Evolutionary conservation across 139 green algal genomes (phyloP).

Genomic region (Chloropicon primus): DNA sequence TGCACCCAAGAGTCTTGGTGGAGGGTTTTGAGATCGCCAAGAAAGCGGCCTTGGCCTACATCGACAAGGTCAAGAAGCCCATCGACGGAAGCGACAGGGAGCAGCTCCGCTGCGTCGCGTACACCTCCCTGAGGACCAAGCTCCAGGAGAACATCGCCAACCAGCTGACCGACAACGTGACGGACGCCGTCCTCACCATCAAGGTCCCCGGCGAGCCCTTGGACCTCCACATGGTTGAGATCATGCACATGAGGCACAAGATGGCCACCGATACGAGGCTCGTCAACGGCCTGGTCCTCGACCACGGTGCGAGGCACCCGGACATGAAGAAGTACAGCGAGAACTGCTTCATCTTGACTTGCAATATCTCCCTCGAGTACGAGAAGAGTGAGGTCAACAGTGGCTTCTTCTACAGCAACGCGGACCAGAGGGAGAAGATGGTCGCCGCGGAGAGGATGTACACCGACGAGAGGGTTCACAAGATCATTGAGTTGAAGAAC

Average conservation of each 20-base stretch:
- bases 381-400: constrained; percentile 96
- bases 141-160: constrained; percentile 62
- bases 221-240: constrained; percentile 97
- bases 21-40: constrained; percentile 84
- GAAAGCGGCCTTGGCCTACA: constrained; percentile 66
- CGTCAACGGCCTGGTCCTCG: constrained; percentile 85
- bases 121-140: constrained; percentile 89
- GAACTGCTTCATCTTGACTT: constrained; percentile 82
- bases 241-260: constrained; percentile 98
- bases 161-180: constrained; percentile 80
- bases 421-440: constrained; percentile 93
- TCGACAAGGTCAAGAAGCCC: constrained; percentile 75
- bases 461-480: constrained; percentile 80
- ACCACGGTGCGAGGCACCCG: constrained; percentile 90
- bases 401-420: constrained; percentile 93
- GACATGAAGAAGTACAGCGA: constrained; percentile 95
- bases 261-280: constrained; percentile 83
- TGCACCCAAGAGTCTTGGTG: constrained; percentile 85
- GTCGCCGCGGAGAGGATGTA: constrained; percentile 83
- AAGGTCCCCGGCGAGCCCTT: constrained; percentile 56
- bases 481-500: constrained; percentile 88
- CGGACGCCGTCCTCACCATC: constrained; percentile 70
- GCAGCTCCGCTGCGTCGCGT: constrained; percentile 72
- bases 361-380: constrained; percentile 97
- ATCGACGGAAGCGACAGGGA: constrained; percentile 44